Conservation (phyloP, 2,329 filamentous ascomycete species). For the Pseudopyrenochaeta lycopersici region DNA sequence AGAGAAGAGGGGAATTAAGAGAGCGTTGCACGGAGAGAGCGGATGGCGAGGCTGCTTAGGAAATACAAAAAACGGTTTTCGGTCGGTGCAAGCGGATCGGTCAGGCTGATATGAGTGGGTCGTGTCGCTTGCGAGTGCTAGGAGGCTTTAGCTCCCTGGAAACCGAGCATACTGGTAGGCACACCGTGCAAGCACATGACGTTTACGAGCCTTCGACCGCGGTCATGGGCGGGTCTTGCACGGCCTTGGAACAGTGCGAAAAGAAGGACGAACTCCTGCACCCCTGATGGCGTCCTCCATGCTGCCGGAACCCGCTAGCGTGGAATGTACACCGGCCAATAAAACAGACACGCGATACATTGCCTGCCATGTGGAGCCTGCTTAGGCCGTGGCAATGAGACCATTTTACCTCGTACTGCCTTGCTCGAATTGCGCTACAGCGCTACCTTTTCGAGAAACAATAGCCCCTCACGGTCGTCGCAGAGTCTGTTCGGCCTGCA, state of each 20-base stretch:
- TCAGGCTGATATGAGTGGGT: conserved; percentile 38
- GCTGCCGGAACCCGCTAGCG: conserved; percentile 34
- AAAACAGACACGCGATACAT: background rate
- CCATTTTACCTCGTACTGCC: conserved; percentile 17
- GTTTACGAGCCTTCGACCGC: conserved; percentile 35
- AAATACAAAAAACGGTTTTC: conserved; percentile 26
- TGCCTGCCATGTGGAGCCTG: conserved; percentile 13
- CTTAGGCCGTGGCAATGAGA: conserved; percentile 38
- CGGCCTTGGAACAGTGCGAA: conserved; percentile 28
- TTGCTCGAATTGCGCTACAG: conserved; percentile 16
- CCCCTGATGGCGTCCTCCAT: conserved; percentile 29
- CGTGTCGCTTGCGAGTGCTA: conserved; percentile 26
- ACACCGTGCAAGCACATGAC: conserved; percentile 42
- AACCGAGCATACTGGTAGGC: conserved; percentile 31
- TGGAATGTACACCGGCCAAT: conserved; percentile 27
- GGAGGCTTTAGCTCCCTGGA: conserved; percentile 26
- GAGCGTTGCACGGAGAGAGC: conserved; percentile 11
- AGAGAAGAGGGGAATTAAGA: conserved; percentile 10
- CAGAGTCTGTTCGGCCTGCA: background rate
- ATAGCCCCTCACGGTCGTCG: conserved; percentile 4
- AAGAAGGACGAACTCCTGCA: conserved; percentile 27
- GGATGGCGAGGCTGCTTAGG: conserved; percentile 23
- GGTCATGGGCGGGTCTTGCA: conserved; percentile 37
- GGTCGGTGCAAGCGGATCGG: conserved; percentile 34
- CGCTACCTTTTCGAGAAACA: conserved; percentile 13